Evolutionary conservation across 2,329 filamentous ascomycete species (phyloP), one percentile per base, ranked within the genome.

Genomic region (Byssothecium circinans): DNA sequence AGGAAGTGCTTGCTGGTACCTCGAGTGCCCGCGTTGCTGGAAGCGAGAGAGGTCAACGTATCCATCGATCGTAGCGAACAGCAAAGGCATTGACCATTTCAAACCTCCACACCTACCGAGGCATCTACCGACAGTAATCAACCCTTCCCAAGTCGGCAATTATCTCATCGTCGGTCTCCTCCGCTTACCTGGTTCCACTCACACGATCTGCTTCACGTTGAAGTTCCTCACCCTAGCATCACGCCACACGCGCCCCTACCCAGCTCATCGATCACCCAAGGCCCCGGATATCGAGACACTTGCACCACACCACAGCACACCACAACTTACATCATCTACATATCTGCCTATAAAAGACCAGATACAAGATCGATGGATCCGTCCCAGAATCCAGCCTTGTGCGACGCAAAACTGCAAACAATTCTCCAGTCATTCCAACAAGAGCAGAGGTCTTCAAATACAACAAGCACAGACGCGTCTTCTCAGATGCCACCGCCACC

Each of bases 151-250:
- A 3, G 41, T 3, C 27, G 18, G 20, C 20, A 29, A 36, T 25
- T 20, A 12, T 30, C 17, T 14, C 20, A 14, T 36, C 49, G 41
- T 39, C 44, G 37, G 44, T 7, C 36, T 23, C 41, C 36, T 30
- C 32, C 33, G 25, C 15, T 18, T 19, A 10, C 19, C 25, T 19
- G 34, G 33, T 32, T 27, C 49, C 25, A 51, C 57, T 58, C 53
- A 53, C 54, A 54, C 51, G 61, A 62, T 54, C 51, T 17, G 37
- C 42, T 45, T 33, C 17, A 20, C 38, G 27, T 34, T 45, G 7
- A 41, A 39, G 40, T 47, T 22, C 46, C 47, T 66, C 62, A 65
- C 53, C 56, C 58, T 55, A 64, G 47, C 53, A 62, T 67, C 64
- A 67, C 64, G 61, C 61, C 64, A 67, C 60, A 32, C 47, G 50